phyloP scores from a whole-genome alignment of 2,329 filamentous ascomycete genomes.

The Colletotrichum graminicola region DNA sequence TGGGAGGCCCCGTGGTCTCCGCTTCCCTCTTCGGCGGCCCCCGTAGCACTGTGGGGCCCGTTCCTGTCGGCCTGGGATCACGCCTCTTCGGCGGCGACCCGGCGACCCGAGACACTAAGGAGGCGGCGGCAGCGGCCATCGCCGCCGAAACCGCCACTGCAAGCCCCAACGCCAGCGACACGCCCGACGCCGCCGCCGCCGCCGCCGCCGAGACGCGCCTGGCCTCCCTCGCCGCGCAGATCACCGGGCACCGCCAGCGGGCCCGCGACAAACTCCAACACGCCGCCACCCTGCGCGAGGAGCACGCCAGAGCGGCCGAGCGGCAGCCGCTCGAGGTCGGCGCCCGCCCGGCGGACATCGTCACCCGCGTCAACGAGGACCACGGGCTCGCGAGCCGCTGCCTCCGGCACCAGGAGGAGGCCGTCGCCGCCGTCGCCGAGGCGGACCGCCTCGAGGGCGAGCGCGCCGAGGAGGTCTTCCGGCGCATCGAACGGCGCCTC shows the following conservation, averaged over 20 bases:
- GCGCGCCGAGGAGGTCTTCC: not conserved
- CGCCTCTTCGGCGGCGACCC: not conserved
- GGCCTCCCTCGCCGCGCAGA: not conserved
- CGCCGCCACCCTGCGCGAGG: slow-evolving; percentile 13
- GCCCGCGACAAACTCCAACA: slow-evolving; percentile 28
- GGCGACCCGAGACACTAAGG: not conserved
- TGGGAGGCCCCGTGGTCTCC: not conserved
- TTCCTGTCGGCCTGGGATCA: not conserved
- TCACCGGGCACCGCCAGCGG: not conserved
- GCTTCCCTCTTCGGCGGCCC: not conserved
- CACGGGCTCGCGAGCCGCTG: slow-evolving; percentile 5
- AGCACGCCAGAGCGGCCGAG: not conserved
- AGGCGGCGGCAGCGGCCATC: not conserved
- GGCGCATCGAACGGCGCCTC: not conserved
- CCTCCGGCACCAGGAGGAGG: slow-evolving; percentile 4
- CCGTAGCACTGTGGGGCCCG: not conserved
- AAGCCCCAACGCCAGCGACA: not conserved
- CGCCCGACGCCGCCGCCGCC: not conserved
- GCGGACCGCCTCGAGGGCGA: not conserved
- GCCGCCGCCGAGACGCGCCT: not conserved
- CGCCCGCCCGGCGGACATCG: not conserved
- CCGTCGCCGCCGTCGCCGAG: not conserved
- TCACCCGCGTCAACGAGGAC: not conserved
- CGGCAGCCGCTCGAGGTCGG: not conserved
- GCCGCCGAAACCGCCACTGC: not conserved